A percentile compares a stretch with the other conserved stretches of the same genome.
phyloP scores from a whole-genome alignment of 768 basidiomycete species.

The Termitomyces sp. region DNA sequence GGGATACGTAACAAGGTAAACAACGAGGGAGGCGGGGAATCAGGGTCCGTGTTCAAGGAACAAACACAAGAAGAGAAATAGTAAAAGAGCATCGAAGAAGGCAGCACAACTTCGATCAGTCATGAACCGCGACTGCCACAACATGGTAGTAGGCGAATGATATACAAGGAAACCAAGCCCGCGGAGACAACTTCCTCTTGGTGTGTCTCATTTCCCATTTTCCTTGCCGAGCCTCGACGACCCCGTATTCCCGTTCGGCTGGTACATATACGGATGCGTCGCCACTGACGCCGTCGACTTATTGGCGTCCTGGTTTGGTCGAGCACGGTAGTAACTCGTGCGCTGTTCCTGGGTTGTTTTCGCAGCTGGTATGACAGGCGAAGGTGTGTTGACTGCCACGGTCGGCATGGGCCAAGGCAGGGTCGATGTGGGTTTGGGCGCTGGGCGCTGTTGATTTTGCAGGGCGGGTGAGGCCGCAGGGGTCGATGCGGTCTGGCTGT shows the following conservation, averaged over 20 bases:
- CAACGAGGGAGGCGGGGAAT: neutral
- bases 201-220: slow-evolving; percentile 26
- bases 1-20: neutral
- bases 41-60: neutral
- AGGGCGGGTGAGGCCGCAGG: slow-evolving; percentile 54
- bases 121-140: neutral
- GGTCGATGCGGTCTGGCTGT: slow-evolving; percentile 40
- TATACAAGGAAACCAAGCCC: neutral
- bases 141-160: neutral
- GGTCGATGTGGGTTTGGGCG: slow-evolving; percentile 21
- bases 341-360: slow-evolving; percentile 33
- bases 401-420: slow-evolving; percentile 75
- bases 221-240: slow-evolving; percentile 26
- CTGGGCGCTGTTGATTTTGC: slow-evolving; percentile 36
- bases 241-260: slow-evolving; percentile 34
- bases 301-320: slow-evolving; percentile 26
- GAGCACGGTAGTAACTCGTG: slow-evolving; percentile 54
- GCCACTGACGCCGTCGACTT: slow-evolving; percentile 6
- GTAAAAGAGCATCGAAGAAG: neutral
- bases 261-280: slow-evolving; percentile 44
- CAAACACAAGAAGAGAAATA: neutral
- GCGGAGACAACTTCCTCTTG: neutral
- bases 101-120: neutral
- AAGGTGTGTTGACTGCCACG: slow-evolving; percentile 55
- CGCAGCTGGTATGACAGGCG: slow-evolving; percentile 49